Conservation (phyloP, 2,329 filamentous ascomycete species). For the Exophiala lecanii-corni region DNA sequence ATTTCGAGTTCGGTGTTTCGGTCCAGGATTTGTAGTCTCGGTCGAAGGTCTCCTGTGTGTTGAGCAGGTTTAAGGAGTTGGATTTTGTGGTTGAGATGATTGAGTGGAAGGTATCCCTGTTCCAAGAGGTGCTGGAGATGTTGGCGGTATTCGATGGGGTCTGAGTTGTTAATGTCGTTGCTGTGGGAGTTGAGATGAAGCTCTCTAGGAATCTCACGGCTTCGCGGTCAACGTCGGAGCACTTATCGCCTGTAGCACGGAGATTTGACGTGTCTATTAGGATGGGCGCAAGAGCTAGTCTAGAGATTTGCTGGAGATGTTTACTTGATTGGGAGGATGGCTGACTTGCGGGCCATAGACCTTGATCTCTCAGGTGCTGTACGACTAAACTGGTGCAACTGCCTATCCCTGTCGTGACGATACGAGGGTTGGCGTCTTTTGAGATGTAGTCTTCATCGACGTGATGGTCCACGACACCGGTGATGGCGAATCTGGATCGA, state of each 20-base stretch:
- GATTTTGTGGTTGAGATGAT: constrained; percentile 51
- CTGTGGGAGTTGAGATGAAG: constrained; percentile 38
- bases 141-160: not conserved
- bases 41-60: constrained; percentile 52
- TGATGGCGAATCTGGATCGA: constrained; percentile 37
- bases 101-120: constrained; percentile 46
- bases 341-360: constrained; percentile 32
- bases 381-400: constrained; percentile 57
- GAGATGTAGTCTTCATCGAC: constrained; percentile 54
- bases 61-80: constrained; percentile 49
- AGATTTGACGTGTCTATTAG: constrained; percentile 44
- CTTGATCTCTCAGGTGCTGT: constrained; percentile 45
- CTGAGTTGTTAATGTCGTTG: not conserved
- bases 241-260: constrained; percentile 38
- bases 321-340: not conserved
- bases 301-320: constrained; percentile 39
- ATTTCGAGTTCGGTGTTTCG: constrained; percentile 24
- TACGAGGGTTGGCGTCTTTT: constrained; percentile 41
- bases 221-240: constrained; percentile 46
- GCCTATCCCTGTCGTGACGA: constrained; percentile 51
- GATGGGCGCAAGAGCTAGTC: constrained; percentile 39
- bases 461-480: constrained; percentile 59
- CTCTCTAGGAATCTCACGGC: constrained; percentile 49
- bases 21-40: constrained; percentile 63
- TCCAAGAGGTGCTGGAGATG: constrained; percentile 1